Conservation (phyloP, 2,329 filamentous ascomycete species). For the Aspergillus carbonarius region DNA sequence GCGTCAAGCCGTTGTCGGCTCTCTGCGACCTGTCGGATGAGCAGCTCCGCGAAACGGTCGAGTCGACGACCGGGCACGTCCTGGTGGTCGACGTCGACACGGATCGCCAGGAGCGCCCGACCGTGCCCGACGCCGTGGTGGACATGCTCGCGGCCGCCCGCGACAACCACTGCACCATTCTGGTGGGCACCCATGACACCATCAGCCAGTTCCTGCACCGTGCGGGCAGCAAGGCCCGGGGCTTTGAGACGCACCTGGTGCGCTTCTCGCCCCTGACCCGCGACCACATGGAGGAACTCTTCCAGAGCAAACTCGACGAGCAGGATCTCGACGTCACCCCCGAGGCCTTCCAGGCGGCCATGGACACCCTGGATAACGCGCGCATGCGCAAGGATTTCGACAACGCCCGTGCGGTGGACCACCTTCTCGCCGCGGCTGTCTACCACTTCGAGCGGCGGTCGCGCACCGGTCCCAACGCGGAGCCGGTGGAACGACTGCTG, state of each 20-base stretch:
- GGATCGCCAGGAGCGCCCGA: neutral
- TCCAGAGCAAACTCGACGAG: constrained; percentile 17
- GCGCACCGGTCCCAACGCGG: neutral
- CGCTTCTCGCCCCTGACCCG: constrained; percentile 13
- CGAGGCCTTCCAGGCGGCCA: constrained; percentile 17
- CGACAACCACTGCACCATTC: constrained; percentile 16
- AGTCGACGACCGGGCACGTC: constrained; percentile 11
- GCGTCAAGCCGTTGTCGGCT: constrained; percentile 5
- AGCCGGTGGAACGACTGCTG: constrained; percentile 8
- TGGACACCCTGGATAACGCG: constrained; percentile 17
- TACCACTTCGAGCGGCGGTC: constrained; percentile 15
- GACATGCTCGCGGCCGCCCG: constrained; percentile 6
- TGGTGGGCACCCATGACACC: constrained; percentile 10
- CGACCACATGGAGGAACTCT: constrained; percentile 18
- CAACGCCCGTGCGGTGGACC: constrained; percentile 19
- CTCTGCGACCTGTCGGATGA: constrained; percentile 7
- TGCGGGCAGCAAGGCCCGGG: constrained; percentile 5
- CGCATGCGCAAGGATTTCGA: constrained; percentile 23
- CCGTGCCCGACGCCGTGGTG: constrained; percentile 6
- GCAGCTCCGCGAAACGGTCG: constrained; percentile 6
- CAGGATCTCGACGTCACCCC: constrained; percentile 17
- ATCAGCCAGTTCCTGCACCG: constrained; percentile 15
- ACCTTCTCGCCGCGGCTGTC: constrained; percentile 18
- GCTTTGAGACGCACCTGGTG: constrained; percentile 10
- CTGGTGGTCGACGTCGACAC: constrained; percentile 20